Evolutionary conservation across 306 rosid species (phyloP).

Genomic region (Sesbania bispinosa): DNA sequence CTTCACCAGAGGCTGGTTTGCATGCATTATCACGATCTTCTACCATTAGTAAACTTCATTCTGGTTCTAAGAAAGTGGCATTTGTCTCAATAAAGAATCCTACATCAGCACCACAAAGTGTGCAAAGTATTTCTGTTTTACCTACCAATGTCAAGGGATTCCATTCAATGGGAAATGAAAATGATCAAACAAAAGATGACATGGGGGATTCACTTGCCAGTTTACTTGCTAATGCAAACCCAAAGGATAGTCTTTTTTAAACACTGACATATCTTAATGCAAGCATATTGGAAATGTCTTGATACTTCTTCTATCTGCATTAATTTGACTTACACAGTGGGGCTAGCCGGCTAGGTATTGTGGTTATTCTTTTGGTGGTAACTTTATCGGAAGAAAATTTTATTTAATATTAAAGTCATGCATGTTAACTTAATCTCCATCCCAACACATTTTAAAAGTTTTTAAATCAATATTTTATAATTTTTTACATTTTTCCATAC

Average conservation of each 20-base stretch:
- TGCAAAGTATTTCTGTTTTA: constrained; percentile 20
- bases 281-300: neutral
- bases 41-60: constrained; percentile 19
- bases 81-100: constrained; percentile 60
- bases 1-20: constrained; percentile 24
- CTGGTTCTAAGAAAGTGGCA: constrained; percentile 52
- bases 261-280: neutral
- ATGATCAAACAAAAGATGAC: constrained; percentile 28
- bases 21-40: constrained; percentile 25
- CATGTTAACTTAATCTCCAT: neutral
- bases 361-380: neutral
- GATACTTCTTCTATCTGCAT: neutral
- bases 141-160: constrained; percentile 18
- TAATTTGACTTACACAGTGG: neutral
- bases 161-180: constrained; percentile 35
- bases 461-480: too few relatives aligned
- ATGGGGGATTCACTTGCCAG: constrained; percentile 44
- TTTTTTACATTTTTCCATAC: too few relatives aligned
- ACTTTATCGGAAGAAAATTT: neutral
- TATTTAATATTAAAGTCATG: neutral
- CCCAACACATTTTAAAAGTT: too few relatives aligned
- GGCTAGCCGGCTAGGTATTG: neutral
- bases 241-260: constrained; percentile 47
- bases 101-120: neutral
- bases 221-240: constrained; percentile 43